Conservation (phyloP, 1,139 yeast genomes). For the Zygotorulaspora mrakii region DNA sequence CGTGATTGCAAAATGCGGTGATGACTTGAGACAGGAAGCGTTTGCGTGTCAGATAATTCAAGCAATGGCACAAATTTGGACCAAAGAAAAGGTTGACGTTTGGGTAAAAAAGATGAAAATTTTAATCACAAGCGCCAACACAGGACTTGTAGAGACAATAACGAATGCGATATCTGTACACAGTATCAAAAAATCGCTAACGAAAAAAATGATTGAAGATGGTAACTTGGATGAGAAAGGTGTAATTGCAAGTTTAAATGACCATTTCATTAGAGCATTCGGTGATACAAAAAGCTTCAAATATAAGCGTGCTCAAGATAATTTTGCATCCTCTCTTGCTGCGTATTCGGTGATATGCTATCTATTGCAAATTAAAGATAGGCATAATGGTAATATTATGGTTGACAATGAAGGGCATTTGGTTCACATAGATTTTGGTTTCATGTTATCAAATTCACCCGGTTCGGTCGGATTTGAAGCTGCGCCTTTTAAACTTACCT, state of each 20-base stretch:
- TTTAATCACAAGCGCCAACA: constrained; percentile 79
- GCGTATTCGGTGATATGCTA: constrained; percentile 87
- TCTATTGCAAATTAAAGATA: constrained; percentile 83
- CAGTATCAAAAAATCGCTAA: constrained; percentile 86
- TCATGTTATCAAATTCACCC: constrained; percentile 85
- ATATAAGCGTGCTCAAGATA: constrained; percentile 70
- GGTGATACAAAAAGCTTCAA: constrained; percentile 54
- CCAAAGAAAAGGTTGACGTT: constrained; percentile 55
- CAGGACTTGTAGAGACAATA: constrained; percentile 93
- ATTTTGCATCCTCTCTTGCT: constrained; percentile 81
- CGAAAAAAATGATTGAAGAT: constrained; percentile 62
- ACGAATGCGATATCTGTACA: constrained; percentile 91
- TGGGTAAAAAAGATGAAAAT: constrained; percentile 96
- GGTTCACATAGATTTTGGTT: constrained; percentile 94
- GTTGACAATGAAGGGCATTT: constrained; percentile 92
- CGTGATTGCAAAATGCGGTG: constrained; percentile 93
- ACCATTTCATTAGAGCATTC: constrained; percentile 71
- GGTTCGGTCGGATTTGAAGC: constrained; percentile 97
- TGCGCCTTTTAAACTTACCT: constrained; percentile 89
- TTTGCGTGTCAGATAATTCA: constrained; percentile 92
- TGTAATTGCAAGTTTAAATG: constrained; percentile 63
- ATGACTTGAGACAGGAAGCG: constrained; percentile 93
- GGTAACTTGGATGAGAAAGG: constrained; percentile 57
- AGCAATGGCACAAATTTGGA: constrained; percentile 84
- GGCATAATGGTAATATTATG: constrained; percentile 96